Percentiles rank a stretch among this genome's conserved stretches.
Conservation (phyloP, 805 yeast genomes). For the Yarrowia alimentaria region DNA sequence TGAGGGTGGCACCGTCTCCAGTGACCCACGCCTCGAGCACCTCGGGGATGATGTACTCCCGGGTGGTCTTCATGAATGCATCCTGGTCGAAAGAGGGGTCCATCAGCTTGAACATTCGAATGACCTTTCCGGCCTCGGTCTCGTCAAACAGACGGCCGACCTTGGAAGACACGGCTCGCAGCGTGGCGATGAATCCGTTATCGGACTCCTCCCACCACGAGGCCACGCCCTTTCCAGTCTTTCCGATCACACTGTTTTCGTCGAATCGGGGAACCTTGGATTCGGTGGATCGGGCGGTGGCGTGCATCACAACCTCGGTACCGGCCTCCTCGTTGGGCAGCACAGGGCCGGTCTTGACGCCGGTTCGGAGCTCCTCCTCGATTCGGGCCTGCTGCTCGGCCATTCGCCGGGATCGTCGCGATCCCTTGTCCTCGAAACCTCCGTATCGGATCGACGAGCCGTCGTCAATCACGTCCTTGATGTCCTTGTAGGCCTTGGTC, state of each 20-base stretch:
- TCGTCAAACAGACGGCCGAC: constrained; percentile 89
- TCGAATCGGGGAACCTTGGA: constrained; percentile 66
- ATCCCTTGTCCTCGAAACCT: constrained; percentile 82
- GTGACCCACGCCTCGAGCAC: constrained; percentile 90
- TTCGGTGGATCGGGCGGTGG: constrained; percentile 68
- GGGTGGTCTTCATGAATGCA: constrained; percentile 73
- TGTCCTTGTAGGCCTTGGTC: constrained; percentile 85
- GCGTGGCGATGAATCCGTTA: constrained; percentile 77
- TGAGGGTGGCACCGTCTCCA: constrained; percentile 80
- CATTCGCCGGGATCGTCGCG: constrained; percentile 71
- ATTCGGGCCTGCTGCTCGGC: constrained; percentile 35
- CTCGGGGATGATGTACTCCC: constrained; percentile 93
- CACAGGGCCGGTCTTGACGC: constrained; percentile 63
- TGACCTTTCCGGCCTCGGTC: constrained; percentile 93
- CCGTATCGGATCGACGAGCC: constrained; percentile 90
- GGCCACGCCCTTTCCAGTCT: constrained; percentile 57
- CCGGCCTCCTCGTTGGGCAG: constrained; percentile 72
- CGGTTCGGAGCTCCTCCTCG: constrained; percentile 51
- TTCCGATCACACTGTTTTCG: constrained; percentile 68
- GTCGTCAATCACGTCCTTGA: constrained; percentile 84
- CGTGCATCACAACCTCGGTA: constrained; percentile 75
- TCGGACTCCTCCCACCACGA: constrained; percentile 81
- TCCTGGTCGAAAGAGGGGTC: constrained; percentile 86
- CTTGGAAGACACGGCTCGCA: constrained; percentile 77
- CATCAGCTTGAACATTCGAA: constrained; percentile 77